These are phyloP conservation scores for Teratosphaeria nubilosa DNA, from an alignment of 2,329 filamentous ascomycete species.

Conservation along the genomic window DNA sequence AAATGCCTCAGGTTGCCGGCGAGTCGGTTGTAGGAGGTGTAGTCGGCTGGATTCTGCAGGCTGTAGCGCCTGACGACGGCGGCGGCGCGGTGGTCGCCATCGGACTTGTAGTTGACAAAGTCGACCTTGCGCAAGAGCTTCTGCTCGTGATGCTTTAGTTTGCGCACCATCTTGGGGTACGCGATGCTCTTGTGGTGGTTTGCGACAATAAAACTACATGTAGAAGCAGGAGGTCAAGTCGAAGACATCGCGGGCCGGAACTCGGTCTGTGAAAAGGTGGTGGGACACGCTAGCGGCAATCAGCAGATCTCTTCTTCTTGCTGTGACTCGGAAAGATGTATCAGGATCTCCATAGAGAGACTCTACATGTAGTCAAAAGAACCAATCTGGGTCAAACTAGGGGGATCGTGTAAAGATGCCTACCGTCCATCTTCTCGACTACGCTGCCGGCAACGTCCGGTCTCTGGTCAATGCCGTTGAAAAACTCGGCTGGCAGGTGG, in stretches of 20 bases:
- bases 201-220: neutral
- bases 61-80: slow-evolving; percentile 74
- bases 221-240: neutral
- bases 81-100: slow-evolving; percentile 76
- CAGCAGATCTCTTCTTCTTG: neutral
- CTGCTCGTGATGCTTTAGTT: slow-evolving; percentile 94
- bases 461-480: slow-evolving; percentile 97
- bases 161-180: slow-evolving; percentile 64
- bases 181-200: neutral
- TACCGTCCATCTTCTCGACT: slow-evolving; percentile 71
- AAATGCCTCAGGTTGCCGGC: slow-evolving; percentile 69
- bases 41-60: slow-evolving; percentile 82
- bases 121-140: slow-evolving; percentile 88
- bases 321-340: neutral
- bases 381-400: neutral
- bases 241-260: neutral
- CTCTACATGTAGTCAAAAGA: neutral
- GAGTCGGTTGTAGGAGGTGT: slow-evolving; percentile 44
- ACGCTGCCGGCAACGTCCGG: slow-evolving; percentile 91
- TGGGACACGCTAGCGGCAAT: neutral
- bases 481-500: slow-evolving; percentile 82
- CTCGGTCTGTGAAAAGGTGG: neutral
- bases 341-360: neutral
- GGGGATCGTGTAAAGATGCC: slow-evolving; percentile 47
- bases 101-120: slow-evolving; percentile 75